These are phyloP conservation scores for Russula earlei DNA, from an alignment of 768 basidiomycete genomes.

Conservation along the genomic window DNA sequence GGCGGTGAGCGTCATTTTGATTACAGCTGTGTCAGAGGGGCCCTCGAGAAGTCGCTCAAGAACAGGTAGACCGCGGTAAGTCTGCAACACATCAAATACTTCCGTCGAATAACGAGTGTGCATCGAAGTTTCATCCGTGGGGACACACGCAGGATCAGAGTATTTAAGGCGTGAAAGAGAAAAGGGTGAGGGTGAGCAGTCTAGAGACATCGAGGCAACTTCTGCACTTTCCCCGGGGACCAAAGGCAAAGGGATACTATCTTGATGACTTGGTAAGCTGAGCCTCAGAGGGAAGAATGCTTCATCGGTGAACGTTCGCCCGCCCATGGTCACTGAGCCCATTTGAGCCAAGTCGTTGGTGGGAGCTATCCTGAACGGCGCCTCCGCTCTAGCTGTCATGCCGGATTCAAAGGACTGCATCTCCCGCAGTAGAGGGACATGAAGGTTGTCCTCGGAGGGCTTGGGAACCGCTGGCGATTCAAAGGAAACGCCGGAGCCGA, in stretches of 20 bases:
- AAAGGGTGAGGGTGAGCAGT: constrained; percentile 8
- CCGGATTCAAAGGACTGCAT: constrained; percentile 87
- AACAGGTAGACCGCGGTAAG: constrained; percentile 65
- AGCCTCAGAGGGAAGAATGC: constrained; percentile 1
- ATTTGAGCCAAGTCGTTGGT: background rate
- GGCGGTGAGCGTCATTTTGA: constrained; percentile 57
- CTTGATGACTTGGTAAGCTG: constrained; percentile 5
- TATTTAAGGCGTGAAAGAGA: constrained; percentile 15
- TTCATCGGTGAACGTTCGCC: background rate
- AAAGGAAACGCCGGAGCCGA: constrained; percentile 54
- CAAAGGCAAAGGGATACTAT: constrained; percentile 4
- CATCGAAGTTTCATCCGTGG: constrained; percentile 40
- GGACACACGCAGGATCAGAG: constrained; percentile 24
- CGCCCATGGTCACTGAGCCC: background rate
- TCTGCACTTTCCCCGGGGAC: constrained; percentile 6
- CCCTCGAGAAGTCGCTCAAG: constrained; percentile 56
- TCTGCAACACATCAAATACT: constrained; percentile 75
- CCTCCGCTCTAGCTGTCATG: constrained; percentile 57
- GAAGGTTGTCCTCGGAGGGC: constrained; percentile 31
- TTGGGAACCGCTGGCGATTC: constrained; percentile 50
- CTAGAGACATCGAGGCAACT: background rate
- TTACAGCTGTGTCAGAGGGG: constrained; percentile 52
- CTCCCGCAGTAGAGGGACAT: constrained; percentile 50
- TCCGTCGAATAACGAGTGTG: constrained; percentile 62
- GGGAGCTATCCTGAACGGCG: background rate